phyloP scores from a whole-genome alignment of 805 yeast species.

The Myxozyma sirexii region DNA sequence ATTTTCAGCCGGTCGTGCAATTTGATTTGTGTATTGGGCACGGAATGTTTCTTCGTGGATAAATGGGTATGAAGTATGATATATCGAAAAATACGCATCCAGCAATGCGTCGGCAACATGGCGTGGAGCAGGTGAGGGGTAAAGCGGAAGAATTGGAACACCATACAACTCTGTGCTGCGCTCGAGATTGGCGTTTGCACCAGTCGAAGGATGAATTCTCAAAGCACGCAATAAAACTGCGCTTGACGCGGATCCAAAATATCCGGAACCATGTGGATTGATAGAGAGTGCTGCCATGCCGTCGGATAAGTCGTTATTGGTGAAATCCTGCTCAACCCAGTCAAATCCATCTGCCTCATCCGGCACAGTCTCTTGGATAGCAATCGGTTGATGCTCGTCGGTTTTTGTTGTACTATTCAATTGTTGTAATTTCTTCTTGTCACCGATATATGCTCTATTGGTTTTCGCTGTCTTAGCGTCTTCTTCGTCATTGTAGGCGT shows the following conservation, averaged over 20 bases:
- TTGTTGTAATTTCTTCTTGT: neutral
- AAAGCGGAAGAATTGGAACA: constrained; percentile 22
- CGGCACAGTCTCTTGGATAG: constrained; percentile 44
- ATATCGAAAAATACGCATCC: constrained; percentile 58
- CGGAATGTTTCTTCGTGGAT: constrained; percentile 58
- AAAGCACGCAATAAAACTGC: constrained; percentile 57
- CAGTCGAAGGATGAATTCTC: constrained; percentile 42
- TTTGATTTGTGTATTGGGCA: constrained; percentile 49
- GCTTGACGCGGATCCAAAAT: constrained; percentile 66
- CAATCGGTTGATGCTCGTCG: constrained; percentile 24
- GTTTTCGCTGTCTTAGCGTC: neutral
- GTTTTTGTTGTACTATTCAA: neutral
- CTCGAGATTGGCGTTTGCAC: constrained; percentile 34
- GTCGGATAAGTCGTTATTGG: constrained; percentile 45
- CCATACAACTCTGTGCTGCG: constrained; percentile 23
- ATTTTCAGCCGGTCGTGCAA: constrained; percentile 49
- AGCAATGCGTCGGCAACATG: constrained; percentile 45
- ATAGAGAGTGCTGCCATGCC: constrained; percentile 67
- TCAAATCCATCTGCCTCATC: constrained; percentile 58
- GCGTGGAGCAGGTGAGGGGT: constrained; percentile 28
- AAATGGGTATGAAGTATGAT: constrained; percentile 65
- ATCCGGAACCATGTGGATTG: constrained; percentile 59
- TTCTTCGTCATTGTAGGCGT: neutral
- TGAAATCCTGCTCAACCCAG: constrained; percentile 58
- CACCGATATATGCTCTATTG: neutral